Conservation (phyloP, 257 asterid genomes). For the Petrea volubilis region DNA sequence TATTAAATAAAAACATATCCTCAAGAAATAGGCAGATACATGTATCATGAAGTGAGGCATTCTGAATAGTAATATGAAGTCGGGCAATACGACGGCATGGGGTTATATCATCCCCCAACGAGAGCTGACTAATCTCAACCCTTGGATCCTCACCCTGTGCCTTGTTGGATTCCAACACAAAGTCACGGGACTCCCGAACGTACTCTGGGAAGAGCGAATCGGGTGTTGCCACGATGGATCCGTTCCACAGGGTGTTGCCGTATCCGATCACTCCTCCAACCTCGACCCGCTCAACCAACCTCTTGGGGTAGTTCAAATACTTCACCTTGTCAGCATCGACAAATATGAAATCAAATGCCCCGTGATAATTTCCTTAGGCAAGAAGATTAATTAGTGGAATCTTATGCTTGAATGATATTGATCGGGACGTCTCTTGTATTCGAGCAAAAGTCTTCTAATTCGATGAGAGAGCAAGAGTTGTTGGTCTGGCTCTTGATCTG, state of each 20-base stretch:
- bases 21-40: too few species aligned
- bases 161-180: constrained; percentile 66
- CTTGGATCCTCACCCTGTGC: constrained; percentile 62
- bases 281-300: constrained; percentile 55
- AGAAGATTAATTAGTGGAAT: too few species aligned
- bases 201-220: constrained; percentile 69
- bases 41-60: too few species aligned
- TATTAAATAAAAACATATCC: too few species aligned
- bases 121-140: constrained; percentile 69
- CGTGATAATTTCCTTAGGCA: constrained; percentile 36
- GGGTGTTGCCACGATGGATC: constrained; percentile 66
- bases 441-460: too few species aligned
- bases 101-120: constrained; percentile 73
- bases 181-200: constrained; percentile 51
- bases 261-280: constrained; percentile 68
- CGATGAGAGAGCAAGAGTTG: too few species aligned
- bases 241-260: constrained; percentile 75
- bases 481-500: too few species aligned
- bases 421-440: too few species aligned
- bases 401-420: too few species aligned
- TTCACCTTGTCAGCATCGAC: constrained; percentile 79
- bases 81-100: constrained; percentile 65
- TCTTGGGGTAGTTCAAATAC: constrained; percentile 59
- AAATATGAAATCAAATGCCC: constrained; percentile 59
- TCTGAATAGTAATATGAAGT: too few species aligned